Base-by-base conservation (phyloP, 257 asterid species). In the Eustoma russellianum region DNA sequence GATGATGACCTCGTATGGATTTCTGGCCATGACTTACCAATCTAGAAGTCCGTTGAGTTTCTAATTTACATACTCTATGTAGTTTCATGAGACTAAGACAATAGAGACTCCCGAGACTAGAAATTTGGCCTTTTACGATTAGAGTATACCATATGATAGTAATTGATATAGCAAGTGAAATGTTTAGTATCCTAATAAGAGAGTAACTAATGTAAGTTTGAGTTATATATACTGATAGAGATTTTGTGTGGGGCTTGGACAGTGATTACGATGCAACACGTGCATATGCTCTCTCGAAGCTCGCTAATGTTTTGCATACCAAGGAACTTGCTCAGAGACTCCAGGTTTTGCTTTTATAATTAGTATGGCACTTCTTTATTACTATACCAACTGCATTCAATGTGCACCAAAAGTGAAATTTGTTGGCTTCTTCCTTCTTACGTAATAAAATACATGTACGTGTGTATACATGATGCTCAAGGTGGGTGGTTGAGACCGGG, bases 261-360 rank as follows among this genome's bases (percentile, higher is more conserved):
- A 92, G 97, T 81, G 63, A 76, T 59, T 92, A 85, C 79, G 97
- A 92, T 64, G 90, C 88, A 74, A 85, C 94, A 78, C 93, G 96
- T 82, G 98, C 97, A 13, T 92, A 92, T 71, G 93, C 98, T 60
- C 86, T 92, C 71, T 92, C 98, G 64, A 92, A 92, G 85, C 86
- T 92, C 52, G 98, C 98, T 13, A 92, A 84, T 80, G 94, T 92
- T 76, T 71, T 92, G 82, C 98, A 92, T 70, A 87, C 98, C 83
- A 85, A 85, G 77, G 95, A 83, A 66, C 94, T 92, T 62, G 88
- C 95, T 67, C 78, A 41, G 46, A 85, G 87, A 49, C 83, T 92
- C 50, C 47, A 63, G 75, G 98, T 74, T 64, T 8, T 38, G 12
- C 43, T 7, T 38, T 38, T 6, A 16, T 10, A n/a, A 33, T 4